Conservation (phyloP, 2,329 filamentous ascomycete genomes). For the Hymenoscyphus salicellus region DNA sequence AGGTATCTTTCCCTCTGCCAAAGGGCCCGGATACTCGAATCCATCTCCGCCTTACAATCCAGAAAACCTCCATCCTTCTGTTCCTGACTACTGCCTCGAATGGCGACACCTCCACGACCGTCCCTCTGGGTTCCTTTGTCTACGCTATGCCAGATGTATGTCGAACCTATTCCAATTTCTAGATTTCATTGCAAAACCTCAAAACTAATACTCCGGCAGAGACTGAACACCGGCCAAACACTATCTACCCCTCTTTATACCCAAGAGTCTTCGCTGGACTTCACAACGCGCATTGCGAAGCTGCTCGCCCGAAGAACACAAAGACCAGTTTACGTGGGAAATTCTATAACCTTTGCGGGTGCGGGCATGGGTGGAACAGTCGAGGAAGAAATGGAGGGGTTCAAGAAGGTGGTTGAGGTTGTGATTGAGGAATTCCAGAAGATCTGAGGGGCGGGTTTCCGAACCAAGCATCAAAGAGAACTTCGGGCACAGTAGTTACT, state of each 20-base stretch:
- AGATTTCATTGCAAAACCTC: background rate
- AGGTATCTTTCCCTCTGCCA: slow-evolving; percentile 60
- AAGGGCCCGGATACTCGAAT: slow-evolving; percentile 59
- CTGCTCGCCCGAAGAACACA: slow-evolving; percentile 70
- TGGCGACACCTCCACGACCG: slow-evolving; percentile 49
- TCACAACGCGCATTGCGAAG: slow-evolving; percentile 80
- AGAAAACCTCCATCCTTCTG: slow-evolving; percentile 56
- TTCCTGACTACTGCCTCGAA: slow-evolving; percentile 58
- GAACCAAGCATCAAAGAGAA: background rate
- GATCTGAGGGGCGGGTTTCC: slow-evolving; percentile 14
- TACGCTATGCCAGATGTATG: slow-evolving; percentile 88
- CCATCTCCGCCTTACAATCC: slow-evolving; percentile 57
- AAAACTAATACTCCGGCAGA: slow-evolving; percentile 27
- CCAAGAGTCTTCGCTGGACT: slow-evolving; percentile 75
- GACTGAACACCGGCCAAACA: slow-evolving; percentile 52
- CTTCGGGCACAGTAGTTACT: background rate
- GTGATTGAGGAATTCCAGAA: slow-evolving; percentile 55
- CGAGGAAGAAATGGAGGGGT: slow-evolving; percentile 92
- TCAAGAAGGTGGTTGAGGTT: slow-evolving; percentile 70
- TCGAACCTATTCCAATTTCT: slow-evolving; percentile 13
- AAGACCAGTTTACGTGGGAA: slow-evolving; percentile 84
- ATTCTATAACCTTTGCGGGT: slow-evolving; percentile 74
- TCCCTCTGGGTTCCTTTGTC: slow-evolving; percentile 81
- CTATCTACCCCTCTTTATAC: slow-evolving; percentile 78
- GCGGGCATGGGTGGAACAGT: slow-evolving; percentile 74